Evolutionary conservation across 495 filamentous ascomycete species (phyloP), one percentile per base, ranked within the genome.

Genomic region (Penicillium steckii): DNA sequence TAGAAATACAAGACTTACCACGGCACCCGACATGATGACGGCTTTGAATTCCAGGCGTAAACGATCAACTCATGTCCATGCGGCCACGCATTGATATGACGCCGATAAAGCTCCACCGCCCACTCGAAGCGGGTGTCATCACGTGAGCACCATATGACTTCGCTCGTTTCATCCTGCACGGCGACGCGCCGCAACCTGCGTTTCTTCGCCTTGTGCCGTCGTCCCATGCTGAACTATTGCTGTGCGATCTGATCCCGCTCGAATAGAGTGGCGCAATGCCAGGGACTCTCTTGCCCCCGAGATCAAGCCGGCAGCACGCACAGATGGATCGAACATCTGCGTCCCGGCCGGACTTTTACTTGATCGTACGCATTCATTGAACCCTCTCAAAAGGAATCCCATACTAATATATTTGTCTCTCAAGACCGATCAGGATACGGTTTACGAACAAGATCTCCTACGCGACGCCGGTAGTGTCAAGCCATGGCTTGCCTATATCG

Each of bases 401-500:
- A 38, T 33, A 38, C 67, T 68, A 46, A 64, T 48, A 46, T 23
- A 0, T 37, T 7, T 10, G 15, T 37, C 19, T 44, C 9, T 13
- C 27, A 33, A 88, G 86, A 85, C 87, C 48, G 87, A 91, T 53
- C 89, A 93, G 65, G 95, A 99, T 70, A 84, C 87, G 29, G 80
- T 96, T 25, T 97, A 97, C 74, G 95, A 99, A 71, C 92, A 96
- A 71, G 95, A 99, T 73, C 83, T 99, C 40, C 74, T 92, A 35
- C 86, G 92, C 52, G 87, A 94, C 69, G 85, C 85, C 7, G 88
- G 85, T 58, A 94, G 83, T 65, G 84, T 92, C 56, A 96, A 94
- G 70, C 93, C 94, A 67, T 99, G 95, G 95, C 79, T 97, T 48
- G 85, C 88, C 50, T 99, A 99, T 64, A 88, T 92, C 70, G 88